Percentiles rank a stretch among this genome's conserved stretches.
Conservation (phyloP, 192 early-diverging fungal species). For the Coemansia sp. region DNA sequence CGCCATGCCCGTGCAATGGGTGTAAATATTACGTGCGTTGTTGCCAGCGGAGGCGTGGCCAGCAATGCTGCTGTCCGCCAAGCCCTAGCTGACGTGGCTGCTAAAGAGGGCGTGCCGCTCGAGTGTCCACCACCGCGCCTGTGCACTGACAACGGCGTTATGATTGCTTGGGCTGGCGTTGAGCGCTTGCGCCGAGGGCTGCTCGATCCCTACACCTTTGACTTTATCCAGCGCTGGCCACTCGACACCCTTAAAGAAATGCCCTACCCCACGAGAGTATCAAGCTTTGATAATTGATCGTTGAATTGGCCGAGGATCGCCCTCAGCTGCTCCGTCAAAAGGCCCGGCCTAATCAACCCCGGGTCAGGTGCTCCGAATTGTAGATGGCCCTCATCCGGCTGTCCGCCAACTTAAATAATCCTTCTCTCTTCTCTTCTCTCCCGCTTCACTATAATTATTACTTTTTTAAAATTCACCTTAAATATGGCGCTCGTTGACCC, state of each 20-base stretch:
- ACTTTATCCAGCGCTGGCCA: conserved; percentile 76
- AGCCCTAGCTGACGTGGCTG: conserved; percentile 48
- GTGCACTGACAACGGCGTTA: conserved; percentile 83
- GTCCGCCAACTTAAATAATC: background rate
- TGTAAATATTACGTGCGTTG: conserved; percentile 55
- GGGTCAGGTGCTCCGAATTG: background rate
- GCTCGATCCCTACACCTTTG: conserved; percentile 70
- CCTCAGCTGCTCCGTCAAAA: background rate
- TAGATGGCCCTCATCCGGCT: background rate
- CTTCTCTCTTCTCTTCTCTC: background rate
- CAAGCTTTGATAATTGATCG: conserved; percentile 16
- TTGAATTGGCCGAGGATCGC: background rate
- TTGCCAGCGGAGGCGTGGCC: conserved; percentile 80
- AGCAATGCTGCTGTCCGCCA: conserved; percentile 65
- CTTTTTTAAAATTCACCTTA: too few relatives aligned
- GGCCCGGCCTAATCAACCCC: background rate
- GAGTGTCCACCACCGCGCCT: conserved; percentile 74
- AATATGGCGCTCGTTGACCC: conserved; percentile 36
- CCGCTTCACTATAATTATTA: background rate
- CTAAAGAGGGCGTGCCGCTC: conserved; percentile 52
- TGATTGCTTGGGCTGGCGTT: conserved; percentile 85
- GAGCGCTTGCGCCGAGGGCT: conserved; percentile 68
- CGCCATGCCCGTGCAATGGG: conserved; percentile 46
- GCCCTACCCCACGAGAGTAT: conserved; percentile 19
- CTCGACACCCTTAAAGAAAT: conserved; percentile 59